Base-by-base conservation (phyloP, 352 stramenopile species). In the Phytophthora meadii region DNA sequence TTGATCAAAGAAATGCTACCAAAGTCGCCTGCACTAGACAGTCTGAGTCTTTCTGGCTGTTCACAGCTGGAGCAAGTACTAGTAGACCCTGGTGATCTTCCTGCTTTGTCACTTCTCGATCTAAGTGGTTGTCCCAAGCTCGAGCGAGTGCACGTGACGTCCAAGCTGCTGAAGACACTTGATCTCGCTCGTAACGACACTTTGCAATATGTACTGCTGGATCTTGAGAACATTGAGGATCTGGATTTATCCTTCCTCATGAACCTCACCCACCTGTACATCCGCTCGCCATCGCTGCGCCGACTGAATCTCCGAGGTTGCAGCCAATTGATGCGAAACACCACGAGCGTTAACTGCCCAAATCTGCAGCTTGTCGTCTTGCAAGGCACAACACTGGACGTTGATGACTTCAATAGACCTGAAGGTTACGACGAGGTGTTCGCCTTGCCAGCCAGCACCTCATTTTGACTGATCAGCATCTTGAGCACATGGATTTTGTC, bases 231-330 rank as follows among this genome's bases (percentile, higher is more conserved):
- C 1, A 54, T 68, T 1, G 61, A 50, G n/a, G 42, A 56, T 0
- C 59, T 91, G 15, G 74, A 93, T 40, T 56, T 92, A 50, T 89
- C 84, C n/a, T 88, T 82, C 25, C 64, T 92, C 28, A 82, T 82
- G 63, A 73, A 68, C 14, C 61, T 93, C 45, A 84, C 69, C 22
- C 71, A 89, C 28, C 47, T 92, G 47, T 82, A 79, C 45, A 67
- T 93, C 27, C 74, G 72, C 17, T 81, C 81, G 8, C 54, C 63
- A 17, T 69, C 73, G 5, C 64, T 93, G 5, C 64, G 54, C 3
- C 47, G 55, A 15, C 58, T 92, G 14, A 81, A 81, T 17, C 59
- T 93, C 2, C 72, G 60, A n/a, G 79, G 76, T 11, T 87, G 79
- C 49, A 67, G 39, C 5, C 71, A 77, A 40, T 65, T 93, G 3